phyloP scores from a whole-genome alignment of 2,329 filamentous ascomycete genomes.

The Neobulgaria alba region DNA sequence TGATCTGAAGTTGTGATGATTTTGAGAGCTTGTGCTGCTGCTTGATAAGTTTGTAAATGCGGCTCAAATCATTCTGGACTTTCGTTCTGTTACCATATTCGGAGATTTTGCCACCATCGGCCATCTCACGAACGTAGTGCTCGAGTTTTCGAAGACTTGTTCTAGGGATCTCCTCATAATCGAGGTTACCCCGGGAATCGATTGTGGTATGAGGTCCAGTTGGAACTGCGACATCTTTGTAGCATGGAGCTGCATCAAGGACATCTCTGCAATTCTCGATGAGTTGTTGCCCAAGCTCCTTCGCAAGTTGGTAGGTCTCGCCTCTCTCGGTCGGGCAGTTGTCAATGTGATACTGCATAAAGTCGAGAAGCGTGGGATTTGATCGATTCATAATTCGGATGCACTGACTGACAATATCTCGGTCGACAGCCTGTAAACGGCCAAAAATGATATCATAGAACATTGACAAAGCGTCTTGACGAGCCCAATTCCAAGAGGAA shows the following conservation, averaged over 20 bases:
- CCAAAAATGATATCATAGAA: conserved; percentile 99
- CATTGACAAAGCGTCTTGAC: conserved; percentile 95
- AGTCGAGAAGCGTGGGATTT: conserved; percentile 89
- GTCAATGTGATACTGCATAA: conserved; percentile 99
- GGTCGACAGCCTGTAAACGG: conserved; percentile 82
- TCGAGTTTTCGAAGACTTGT: conserved; percentile 91
- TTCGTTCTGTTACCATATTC: conserved; percentile 98
- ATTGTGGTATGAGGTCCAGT: conserved; percentile 91
- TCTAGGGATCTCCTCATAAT: conserved; percentile 80
- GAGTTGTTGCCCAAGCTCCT: conserved; percentile 84
- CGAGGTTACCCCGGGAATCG: conserved; percentile 83
- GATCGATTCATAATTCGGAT: conserved; percentile 99
- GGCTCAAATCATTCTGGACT: conserved; percentile 89
- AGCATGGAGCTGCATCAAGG: conserved; percentile 72
- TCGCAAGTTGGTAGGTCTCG: conserved; percentile 96
- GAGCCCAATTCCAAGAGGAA: conserved; percentile 98
- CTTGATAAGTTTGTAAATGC: conserved; percentile 97
- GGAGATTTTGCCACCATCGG: conserved; percentile 94
- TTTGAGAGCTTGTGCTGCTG: conserved; percentile 98
- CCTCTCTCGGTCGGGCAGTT: conserved; percentile 95
- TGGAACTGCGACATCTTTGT: conserved; percentile 90
- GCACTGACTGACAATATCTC: conserved; percentile 96
- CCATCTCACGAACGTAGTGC: conserved; percentile 98
- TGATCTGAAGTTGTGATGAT: conserved; percentile 92
- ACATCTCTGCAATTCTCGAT: conserved; percentile 98